Evolutionary conservation across 768 basidiomycete genomes (phyloP).

Genomic region (Psilocybe cubensis): DNA sequence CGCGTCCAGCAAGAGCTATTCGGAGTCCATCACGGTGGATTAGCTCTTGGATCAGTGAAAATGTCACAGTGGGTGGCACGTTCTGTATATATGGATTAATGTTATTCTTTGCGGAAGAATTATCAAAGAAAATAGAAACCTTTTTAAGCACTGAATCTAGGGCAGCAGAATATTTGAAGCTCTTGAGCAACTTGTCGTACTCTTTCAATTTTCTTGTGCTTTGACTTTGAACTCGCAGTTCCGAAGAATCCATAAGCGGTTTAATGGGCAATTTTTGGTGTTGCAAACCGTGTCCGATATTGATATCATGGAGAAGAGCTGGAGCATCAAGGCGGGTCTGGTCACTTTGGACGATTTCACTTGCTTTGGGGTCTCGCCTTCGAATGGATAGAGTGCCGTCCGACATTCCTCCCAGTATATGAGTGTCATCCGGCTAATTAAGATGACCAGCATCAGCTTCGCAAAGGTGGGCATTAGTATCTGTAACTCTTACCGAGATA

Average conservation of each 20-base stretch:
- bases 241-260: slow-evolving; percentile 61
- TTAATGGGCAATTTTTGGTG: slow-evolving; percentile 35
- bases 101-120: not conserved
- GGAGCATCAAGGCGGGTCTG: slow-evolving; percentile 9
- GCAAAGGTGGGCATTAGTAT: not conserved
- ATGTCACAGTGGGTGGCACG: slow-evolving; percentile 82
- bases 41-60: slow-evolving; percentile 91
- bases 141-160: slow-evolving; percentile 90
- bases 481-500: slow-evolving; percentile 70
- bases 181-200: slow-evolving; percentile 89
- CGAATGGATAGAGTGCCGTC: slow-evolving; percentile 99
- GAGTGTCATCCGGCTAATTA: slow-evolving; percentile 89
- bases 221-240: slow-evolving; percentile 77
- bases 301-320: slow-evolving; percentile 18
- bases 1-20: slow-evolving; percentile 85
- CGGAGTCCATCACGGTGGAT: slow-evolving; percentile 89
- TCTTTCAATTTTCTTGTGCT: slow-evolving; percentile 74
- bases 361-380: slow-evolving; percentile 76
- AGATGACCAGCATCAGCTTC: slow-evolving; percentile 16
- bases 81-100: slow-evolving; percentile 48
- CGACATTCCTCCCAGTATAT: slow-evolving; percentile 96
- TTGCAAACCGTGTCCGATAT: slow-evolving; percentile 4
- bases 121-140: slow-evolving; percentile 44
- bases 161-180: slow-evolving; percentile 93
- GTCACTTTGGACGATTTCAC: slow-evolving; percentile 38